Percentiles rank a stretch among this genome's conserved stretches.
Conservation (phyloP, 495 filamentous ascomycete genomes). For the Darksidea phi region DNA sequence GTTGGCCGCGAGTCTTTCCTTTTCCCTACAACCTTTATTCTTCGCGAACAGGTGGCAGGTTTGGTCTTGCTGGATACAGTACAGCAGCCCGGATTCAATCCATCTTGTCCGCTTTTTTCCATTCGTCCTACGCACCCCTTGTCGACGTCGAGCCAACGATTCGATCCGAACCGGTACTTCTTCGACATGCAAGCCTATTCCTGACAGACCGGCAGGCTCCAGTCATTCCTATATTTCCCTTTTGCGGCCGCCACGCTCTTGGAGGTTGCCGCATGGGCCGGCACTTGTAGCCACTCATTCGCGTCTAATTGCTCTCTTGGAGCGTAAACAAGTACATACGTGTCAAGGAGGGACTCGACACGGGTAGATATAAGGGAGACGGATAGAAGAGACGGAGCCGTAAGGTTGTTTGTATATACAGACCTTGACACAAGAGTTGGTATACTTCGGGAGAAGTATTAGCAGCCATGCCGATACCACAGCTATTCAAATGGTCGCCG, state of each 20-base stretch:
- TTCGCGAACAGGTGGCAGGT: not conserved
- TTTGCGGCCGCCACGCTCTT: conserved; percentile 7
- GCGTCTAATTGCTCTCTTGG: conserved; percentile 10
- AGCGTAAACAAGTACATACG: conserved; percentile 15
- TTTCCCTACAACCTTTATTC: conserved; percentile 8
- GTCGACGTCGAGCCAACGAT: conserved; percentile 21
- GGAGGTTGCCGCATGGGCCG: conserved; percentile 27
- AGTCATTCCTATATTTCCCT: conserved; percentile 30
- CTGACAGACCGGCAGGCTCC: conserved; percentile 35
- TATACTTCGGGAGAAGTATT: not conserved
- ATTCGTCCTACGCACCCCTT: not conserved
- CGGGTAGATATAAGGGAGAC: conserved; percentile 27
- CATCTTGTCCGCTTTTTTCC: not conserved
- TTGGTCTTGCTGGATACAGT: too few relatives aligned
- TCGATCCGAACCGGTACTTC: not conserved
- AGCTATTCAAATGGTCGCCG: conserved; percentile 18
- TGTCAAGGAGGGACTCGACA: conserved; percentile 6
- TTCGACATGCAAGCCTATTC: conserved; percentile 28
- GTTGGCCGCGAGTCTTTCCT: conserved; percentile 32
- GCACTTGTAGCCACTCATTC: conserved; percentile 24
- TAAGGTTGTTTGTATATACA: not conserved
- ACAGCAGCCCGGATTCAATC: too few relatives aligned
- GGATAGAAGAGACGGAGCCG: not conserved
- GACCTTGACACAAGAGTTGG: not conserved
- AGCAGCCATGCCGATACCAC: conserved; percentile 2